phyloP scores from a whole-genome alignment of 2,329 filamentous ascomycete genomes.

The Aspergillus terreus region DNA sequence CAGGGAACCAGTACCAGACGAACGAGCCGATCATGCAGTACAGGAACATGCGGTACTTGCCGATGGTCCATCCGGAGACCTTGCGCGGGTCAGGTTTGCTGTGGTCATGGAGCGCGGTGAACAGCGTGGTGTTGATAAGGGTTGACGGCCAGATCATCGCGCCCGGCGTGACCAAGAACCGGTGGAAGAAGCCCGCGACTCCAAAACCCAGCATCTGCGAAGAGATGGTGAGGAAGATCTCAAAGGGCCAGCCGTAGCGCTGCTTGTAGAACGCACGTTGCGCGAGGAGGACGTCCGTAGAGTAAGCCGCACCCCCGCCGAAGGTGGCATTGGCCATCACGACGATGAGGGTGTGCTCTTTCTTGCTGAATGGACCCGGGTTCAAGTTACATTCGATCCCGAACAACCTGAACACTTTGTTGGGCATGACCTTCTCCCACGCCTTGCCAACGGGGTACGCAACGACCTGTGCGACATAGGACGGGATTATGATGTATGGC shows the following conservation, averaged over 20 bases:
- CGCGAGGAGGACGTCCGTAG: conserved; percentile 69
- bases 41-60: conserved; percentile 63
- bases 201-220: conserved; percentile 69
- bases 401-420: conserved; percentile 33
- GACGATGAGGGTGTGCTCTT: conserved; percentile 45
- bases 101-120: conserved; percentile 71
- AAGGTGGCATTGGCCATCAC: conserved; percentile 65
- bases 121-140: conserved; percentile 62
- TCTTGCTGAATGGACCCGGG: conserved; percentile 45
- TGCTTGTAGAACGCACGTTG: conserved; percentile 70
- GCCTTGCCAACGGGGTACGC: conserved; percentile 52
- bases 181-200: conserved; percentile 64
- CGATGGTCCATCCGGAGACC: conserved; percentile 62
- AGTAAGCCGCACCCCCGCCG: conserved; percentile 59
- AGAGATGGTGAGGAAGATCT: conserved; percentile 63
- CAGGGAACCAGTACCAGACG: conserved; percentile 66
- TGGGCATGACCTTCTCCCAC: conserved; percentile 40
- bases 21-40: conserved; percentile 57
- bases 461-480: conserved; percentile 60
- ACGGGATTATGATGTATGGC: conserved; percentile 57
- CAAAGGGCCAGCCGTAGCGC: conserved; percentile 63
- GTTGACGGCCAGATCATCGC: conserved; percentile 73
- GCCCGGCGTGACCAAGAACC: conserved; percentile 54
- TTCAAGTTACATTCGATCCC: conserved; percentile 39
- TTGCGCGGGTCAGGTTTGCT: conserved; percentile 51